phyloP scores from a whole-genome alignment of 768 basidiomycete species.

The Paxillus involutus region DNA sequence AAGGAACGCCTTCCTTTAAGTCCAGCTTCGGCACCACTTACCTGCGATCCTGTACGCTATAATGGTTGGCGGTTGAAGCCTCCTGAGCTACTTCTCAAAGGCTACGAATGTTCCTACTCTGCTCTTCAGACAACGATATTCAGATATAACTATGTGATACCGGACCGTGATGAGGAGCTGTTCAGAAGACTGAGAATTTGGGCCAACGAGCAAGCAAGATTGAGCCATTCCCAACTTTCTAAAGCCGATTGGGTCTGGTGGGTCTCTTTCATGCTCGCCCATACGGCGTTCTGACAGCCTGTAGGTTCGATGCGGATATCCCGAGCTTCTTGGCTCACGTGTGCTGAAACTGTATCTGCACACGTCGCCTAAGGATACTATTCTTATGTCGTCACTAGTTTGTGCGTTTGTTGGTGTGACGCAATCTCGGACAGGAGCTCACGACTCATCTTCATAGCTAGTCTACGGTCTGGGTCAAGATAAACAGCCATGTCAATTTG shows the following conservation, averaged over 20 bases:
- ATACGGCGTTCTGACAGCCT: not conserved
- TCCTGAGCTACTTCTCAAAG: rapidly evolving
- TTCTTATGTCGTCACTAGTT: too few relatives aligned
- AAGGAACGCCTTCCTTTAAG: slow-evolving; percentile 10
- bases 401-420: too few relatives aligned
- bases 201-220: slow-evolving; percentile 5
- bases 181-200: not conserved
- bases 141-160: slow-evolving; percentile 25
- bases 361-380: not conserved
- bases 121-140: slow-evolving; percentile 18
- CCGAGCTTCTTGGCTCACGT: slow-evolving; percentile 1
- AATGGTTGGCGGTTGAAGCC: slow-evolving; percentile 19
- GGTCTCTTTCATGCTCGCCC: not conserved
- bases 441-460: too few relatives aligned
- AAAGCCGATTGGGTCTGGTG: slow-evolving; percentile 22
- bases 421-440: too few relatives aligned
- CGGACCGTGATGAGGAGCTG: slow-evolving; percentile 5
- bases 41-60: slow-evolving; percentile 13
- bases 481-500: too few relatives aligned
- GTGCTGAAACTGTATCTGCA: not conserved
- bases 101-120: not conserved
- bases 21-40: slow-evolving; percentile 8
- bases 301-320: slow-evolving; percentile 24
- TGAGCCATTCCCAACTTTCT: not conserved
- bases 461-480: too few relatives aligned